A percentile compares a stretch with the other conserved stretches of the same genome.
Evolutionary conservation across 495 filamentous ascomycete genomes (phyloP).

Genomic region (Ascodesmis nigricans): DNA sequence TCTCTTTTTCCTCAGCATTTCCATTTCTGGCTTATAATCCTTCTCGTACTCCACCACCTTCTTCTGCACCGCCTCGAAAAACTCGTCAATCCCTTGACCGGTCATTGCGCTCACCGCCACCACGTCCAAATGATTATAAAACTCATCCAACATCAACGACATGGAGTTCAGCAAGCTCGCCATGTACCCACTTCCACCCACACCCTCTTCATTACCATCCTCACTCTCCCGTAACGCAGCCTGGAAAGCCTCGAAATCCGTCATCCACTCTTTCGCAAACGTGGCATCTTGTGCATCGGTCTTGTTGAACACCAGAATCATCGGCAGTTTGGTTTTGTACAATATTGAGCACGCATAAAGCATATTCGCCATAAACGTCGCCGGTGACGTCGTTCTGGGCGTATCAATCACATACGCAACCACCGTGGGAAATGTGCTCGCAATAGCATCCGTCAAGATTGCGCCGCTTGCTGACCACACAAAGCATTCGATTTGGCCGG

Average conservation of each 20-base stretch:
- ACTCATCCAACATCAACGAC: constrained; percentile 93
- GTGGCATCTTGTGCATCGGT: constrained; percentile 77
- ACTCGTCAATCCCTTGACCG: constrained; percentile 73
- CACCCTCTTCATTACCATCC: constrained; percentile 54
- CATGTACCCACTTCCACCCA: constrained; percentile 78
- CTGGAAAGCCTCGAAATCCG: constrained; percentile 92
- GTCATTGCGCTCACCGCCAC: constrained; percentile 88
- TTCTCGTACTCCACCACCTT: constrained; percentile 77
- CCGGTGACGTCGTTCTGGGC: constrained; percentile 71
- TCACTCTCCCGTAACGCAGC: constrained; percentile 61
- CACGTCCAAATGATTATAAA: constrained; percentile 78
- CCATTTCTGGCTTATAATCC: constrained; percentile 83
- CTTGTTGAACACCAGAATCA: constrained; percentile 98
- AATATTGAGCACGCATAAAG: constrained; percentile 94
- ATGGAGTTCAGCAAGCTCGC: constrained; percentile 88
- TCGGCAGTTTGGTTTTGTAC: constrained; percentile 93
- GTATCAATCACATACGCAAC: constrained; percentile 97
- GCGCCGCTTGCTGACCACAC: constrained; percentile 88
- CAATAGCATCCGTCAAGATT: constrained; percentile 82
- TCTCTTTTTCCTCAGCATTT: constrained; percentile 49
- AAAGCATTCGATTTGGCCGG: constrained; percentile 95
- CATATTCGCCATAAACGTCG: constrained; percentile 99
- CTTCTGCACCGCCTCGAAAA: constrained; percentile 66
- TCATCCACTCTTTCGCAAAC: constrained; percentile 99
- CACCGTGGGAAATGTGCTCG: constrained; percentile 82